phyloP scores from a whole-genome alignment of 2,329 filamentous ascomycete genomes.

The Fusarium incarnatum region DNA sequence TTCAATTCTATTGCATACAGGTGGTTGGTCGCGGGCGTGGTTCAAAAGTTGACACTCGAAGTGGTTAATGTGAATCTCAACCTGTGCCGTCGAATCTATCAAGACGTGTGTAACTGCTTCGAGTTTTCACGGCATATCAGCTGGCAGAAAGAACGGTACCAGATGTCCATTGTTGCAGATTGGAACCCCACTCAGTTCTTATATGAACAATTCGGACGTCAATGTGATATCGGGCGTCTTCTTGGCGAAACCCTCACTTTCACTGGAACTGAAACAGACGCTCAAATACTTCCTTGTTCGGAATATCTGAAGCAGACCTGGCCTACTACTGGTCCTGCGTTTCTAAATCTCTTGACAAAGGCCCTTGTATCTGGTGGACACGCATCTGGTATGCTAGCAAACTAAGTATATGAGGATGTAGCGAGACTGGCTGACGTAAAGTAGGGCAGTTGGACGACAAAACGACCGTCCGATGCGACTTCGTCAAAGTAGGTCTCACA shows the following conservation, averaged over 20 bases:
- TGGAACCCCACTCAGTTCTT: too few relatives aligned
- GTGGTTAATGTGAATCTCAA: too few relatives aligned
- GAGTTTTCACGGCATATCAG: rapidly evolving
- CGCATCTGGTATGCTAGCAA: not conserved
- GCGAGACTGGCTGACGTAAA: not conserved
- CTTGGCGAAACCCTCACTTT: not conserved
- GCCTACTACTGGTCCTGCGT: not conserved
- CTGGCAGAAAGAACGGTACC: rapidly evolving
- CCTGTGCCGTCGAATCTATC: too few relatives aligned
- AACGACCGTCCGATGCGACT: not conserved
- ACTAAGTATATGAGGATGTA: rapidly evolving
- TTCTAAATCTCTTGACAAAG: rapidly evolving
- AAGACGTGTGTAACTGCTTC: too few relatives aligned
- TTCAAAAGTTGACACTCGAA: too few relatives aligned
- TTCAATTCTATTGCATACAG: too few relatives aligned
- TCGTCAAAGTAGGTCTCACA: rapidly evolving
- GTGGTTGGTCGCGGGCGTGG: too few relatives aligned
- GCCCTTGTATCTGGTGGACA: not conserved
- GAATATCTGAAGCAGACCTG: not conserved
- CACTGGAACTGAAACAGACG: not conserved
- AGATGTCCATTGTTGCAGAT: rapidly evolving
- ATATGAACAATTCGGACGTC: too few relatives aligned
- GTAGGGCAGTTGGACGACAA: not conserved
- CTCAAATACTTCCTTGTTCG: not conserved
- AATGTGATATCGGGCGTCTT: rapidly evolving